Conservation (phyloP, 192 early-diverging fungal species). For the Jimgerdemannia flammicorona region DNA sequence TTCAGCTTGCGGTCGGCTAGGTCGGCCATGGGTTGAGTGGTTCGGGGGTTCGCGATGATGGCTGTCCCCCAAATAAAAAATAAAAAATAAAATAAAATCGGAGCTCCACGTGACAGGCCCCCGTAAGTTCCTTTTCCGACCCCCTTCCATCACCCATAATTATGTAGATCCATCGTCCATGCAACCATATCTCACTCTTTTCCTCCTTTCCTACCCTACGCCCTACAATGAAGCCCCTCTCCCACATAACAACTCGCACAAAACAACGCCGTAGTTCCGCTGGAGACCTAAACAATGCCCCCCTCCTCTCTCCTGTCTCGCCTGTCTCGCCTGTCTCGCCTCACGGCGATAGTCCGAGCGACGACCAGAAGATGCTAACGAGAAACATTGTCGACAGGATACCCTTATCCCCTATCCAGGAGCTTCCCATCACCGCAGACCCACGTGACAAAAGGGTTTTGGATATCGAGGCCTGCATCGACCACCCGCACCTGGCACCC, state of each 20-base stretch:
- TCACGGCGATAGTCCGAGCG: neutral
- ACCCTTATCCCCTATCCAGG: neutral
- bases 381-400: neutral
- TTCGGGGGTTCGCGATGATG: no score
- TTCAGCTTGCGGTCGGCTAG: conserved; percentile 44
- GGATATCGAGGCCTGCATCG: conserved; percentile 57
- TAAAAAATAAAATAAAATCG: no score
- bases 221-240: neutral
- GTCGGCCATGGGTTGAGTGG: conserved; percentile 7
- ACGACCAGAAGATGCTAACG: neutral
- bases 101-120: no score
- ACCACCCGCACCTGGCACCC: conserved; percentile 48
- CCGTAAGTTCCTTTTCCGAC: no score
- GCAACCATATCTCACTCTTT: no score
- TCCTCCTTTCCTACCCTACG: neutral
- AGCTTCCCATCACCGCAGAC: neutral
- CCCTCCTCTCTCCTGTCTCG: no score
- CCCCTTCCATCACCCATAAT: no score
- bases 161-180: no score
- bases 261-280: neutral
- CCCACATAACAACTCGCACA: neutral
- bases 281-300: no score
- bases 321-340: no score
- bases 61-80: no score
- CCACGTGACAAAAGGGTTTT: conserved; percentile 12